Evolutionary conservation across 768 basidiomycete genomes (phyloP), one percentile per base, ranked within the genome.

Genomic region (Russula lepida): DNA sequence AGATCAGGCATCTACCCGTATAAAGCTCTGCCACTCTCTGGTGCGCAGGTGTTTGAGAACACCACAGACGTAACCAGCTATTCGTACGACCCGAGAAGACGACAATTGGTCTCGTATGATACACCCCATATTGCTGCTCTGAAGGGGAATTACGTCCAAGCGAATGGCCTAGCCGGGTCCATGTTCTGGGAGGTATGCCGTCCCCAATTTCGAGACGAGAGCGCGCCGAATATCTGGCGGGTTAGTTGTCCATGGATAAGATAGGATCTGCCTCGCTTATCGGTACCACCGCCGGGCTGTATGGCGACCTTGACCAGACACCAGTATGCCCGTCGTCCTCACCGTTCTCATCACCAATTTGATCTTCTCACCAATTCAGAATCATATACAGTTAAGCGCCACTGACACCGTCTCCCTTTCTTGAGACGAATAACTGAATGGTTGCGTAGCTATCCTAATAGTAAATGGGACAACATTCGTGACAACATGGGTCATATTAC

Each of bases 1-100:
- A 86, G 87, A 13, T 85, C 85, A 3, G 49, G 85, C 47, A 78
- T 88, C 62, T 92, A 89, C 72, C 83, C 87, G n/a, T 90, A 92
- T 76, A 84, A 83, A 35, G 76, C 69, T 30, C 81, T 93, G 25
- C 90, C 89, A 23, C 68, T 82, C 70, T 68, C 73, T 60, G 76
- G 74, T 21, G 66, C 67, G n/a, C 35, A 78, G 56, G 81, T 89
- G 44, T 79, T 77, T 68, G 83, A 90, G 70, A 88, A 92, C 69
- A 73, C 77, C 4, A 80, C 49, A 51, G 49, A 51, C 17, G 30
- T 51, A 30, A 21, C 49, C n/a, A 51, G 49, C 21, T 51, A 13
- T 51, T 51, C 49, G 30, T 51, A 51, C 19, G 32, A 51, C 30
- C n/a, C n/a, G 30, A 23, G 30, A 8, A 32, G 6, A 12, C 32